Base-by-base conservation (phyloP, 164 flowering plant genomes). In the Stephania cephalantha region DNA sequence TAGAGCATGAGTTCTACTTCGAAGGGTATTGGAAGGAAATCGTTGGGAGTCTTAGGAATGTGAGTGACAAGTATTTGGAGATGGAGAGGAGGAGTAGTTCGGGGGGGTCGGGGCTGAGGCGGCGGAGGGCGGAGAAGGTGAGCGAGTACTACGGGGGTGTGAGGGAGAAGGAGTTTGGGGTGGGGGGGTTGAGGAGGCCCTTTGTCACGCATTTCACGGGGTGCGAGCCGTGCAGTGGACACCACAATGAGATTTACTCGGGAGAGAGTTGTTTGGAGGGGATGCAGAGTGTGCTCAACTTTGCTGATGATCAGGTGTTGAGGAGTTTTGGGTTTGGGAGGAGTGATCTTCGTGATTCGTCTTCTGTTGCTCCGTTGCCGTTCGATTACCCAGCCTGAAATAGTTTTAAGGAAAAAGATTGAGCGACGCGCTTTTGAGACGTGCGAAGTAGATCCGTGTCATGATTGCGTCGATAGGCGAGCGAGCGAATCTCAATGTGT, bases 121-220 rank as follows among this genome's bases (percentile, higher is more conserved):
- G 97, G 77, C 18, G 97, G 80, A 92, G 86, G 70, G 94, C 93
- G 29, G 99, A 95, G 90, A 87, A 82, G 78, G 90, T 83, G 79
- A 81, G 82, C 13, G 90, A 83, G 80, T 53, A 71, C 68, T 89
- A 88, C 67, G 90, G 77, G 45, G 87, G 31, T 79, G 45, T 68
- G 74, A 76, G 92, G 86, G 91, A 85, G 77, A 72, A 75, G 83
- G 67, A 82, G 66, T 75, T 94, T 75, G 75, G 79, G 64, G 87
- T 72, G 15, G 91, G 83, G 50, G 75, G 12, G 48, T 75, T 84
- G 85, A 79, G 95, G 73, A 55, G 96, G 66, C 99, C 99, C 65
- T 90, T 93, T 73, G 82, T 95, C 44, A 95, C 97, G 25, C 99
- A 95, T 71, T 95, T 95, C 81, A 90, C 99, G 6, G 99, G 99